These are phyloP conservation scores for Pestalotiopsis sp. DNA, from an alignment of 2,329 filamentous ascomycete species.

Conservation along the genomic window DNA sequence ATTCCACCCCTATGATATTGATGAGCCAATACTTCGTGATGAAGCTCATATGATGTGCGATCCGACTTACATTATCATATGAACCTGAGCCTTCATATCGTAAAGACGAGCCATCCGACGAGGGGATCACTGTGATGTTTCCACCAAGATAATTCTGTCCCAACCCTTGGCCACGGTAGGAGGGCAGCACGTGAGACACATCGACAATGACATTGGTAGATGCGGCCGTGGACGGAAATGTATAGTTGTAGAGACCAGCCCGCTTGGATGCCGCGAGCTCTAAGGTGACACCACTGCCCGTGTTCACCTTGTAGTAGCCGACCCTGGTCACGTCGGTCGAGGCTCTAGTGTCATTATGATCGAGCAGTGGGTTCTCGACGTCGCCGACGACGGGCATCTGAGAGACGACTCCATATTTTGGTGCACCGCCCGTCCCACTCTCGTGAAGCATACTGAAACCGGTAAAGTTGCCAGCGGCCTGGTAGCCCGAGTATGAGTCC, in stretches of 20 bases:
- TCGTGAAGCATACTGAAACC: slow-evolving; percentile 67
- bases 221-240: slow-evolving; percentile 45
- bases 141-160: slow-evolving; percentile 65
- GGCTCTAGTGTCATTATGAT: slow-evolving; percentile 56
- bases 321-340: slow-evolving; percentile 52
- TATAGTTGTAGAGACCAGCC: slow-evolving; percentile 62
- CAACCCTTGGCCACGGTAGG: slow-evolving; percentile 58
- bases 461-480: slow-evolving; percentile 50
- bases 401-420: slow-evolving; percentile 67
- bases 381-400: slow-evolving; percentile 56
- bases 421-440: slow-evolving; percentile 66
- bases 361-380: slow-evolving; percentile 53
- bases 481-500: slow-evolving; percentile 55
- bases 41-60: background rate
- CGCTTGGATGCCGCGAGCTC: slow-evolving; percentile 58
- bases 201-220: slow-evolving; percentile 57
- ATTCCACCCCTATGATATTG: slow-evolving; percentile 55
- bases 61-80: slow-evolving; percentile 56
- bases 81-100: slow-evolving; percentile 61
- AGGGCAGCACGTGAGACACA: slow-evolving; percentile 65
- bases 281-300: slow-evolving; percentile 55
- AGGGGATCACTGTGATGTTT: slow-evolving; percentile 49
- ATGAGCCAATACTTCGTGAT: background rate
- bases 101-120: slow-evolving; percentile 32
- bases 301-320: slow-evolving; percentile 60